phyloP scores from a whole-genome alignment of 2,329 filamentous ascomycete species.

The Neofusicoccum cordaticola region DNA sequence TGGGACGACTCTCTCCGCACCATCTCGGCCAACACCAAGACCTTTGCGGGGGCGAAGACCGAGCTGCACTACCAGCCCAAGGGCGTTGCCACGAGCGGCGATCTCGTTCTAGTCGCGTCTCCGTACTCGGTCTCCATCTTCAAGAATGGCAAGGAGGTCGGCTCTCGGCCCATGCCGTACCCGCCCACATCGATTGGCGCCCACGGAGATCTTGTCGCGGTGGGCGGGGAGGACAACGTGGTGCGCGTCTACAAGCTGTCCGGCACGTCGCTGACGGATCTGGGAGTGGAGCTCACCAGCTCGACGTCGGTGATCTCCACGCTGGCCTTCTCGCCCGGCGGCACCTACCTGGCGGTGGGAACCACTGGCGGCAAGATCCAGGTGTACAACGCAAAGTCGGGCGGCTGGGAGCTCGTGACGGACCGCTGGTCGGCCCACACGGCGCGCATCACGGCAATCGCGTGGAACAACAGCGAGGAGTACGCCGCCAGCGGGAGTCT shows the following conservation, averaged over 20 bases:
- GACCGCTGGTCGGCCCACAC: slow-evolving; percentile 76
- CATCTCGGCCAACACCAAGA: slow-evolving; percentile 70
- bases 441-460: slow-evolving; percentile 62
- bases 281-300: slow-evolving; percentile 58
- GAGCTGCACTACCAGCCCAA: slow-evolving; percentile 79
- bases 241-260: slow-evolving; percentile 71
- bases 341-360: slow-evolving; percentile 76
- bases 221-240: slow-evolving; percentile 71
- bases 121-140: slow-evolving; percentile 46
- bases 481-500: slow-evolving; percentile 81
- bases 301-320: slow-evolving; percentile 71
- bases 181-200: slow-evolving; percentile 71
- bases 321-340: slow-evolving; percentile 78
- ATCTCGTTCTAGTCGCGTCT: slow-evolving; percentile 51
- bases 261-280: slow-evolving; percentile 51
- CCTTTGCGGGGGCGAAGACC: slow-evolving; percentile 66
- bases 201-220: slow-evolving; percentile 60
- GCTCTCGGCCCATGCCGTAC: slow-evolving; percentile 61
- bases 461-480: slow-evolving; percentile 71
- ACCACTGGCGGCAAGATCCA: slow-evolving; percentile 83
- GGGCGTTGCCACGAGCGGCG: slow-evolving; percentile 59
- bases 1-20: slow-evolving; percentile 92
- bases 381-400: slow-evolving; percentile 63
- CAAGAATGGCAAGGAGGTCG: slow-evolving; percentile 54
- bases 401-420: slow-evolving; percentile 68